Percentiles rank a stretch among this genome's conserved stretches.
Conservation (phyloP, 2,329 filamentous ascomycete genomes). For the Zasmidium angulare region DNA sequence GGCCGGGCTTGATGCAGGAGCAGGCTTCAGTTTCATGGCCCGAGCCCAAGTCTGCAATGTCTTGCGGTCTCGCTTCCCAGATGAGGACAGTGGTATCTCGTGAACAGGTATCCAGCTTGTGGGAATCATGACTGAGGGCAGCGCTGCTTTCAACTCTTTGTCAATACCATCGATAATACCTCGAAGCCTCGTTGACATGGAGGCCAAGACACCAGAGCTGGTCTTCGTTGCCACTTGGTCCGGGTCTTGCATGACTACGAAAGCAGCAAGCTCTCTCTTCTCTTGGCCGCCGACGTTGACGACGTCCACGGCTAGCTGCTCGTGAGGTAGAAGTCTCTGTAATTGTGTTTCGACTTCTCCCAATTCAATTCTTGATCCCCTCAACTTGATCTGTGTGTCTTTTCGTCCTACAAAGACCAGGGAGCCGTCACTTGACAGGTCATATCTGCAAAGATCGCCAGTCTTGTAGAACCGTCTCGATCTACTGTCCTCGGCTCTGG, state of each 20-base stretch:
- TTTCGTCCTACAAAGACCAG: conserved; percentile 50
- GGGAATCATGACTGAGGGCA: conserved; percentile 76
- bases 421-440: neutral
- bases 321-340: too few species aligned
- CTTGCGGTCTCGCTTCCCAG: conserved; percentile 68
- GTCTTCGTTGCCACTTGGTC: too few species aligned
- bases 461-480: neutral
- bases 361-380: conserved; percentile 64
- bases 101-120: conserved; percentile 68
- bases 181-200: too few species aligned
- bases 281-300: neutral
- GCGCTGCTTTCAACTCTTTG: conserved; percentile 46
- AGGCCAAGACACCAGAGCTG: too few species aligned
- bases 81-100: conserved; percentile 64
- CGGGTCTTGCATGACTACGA: too few species aligned
- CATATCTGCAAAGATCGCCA: neutral
- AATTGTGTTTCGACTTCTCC: conserved; percentile 46
- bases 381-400: conserved; percentile 62
- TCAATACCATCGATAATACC: too few species aligned
- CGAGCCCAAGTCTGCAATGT: conserved; percentile 30
- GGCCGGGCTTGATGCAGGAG: too few species aligned
- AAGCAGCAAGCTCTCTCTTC: too few species aligned
- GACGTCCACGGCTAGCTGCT: neutral
- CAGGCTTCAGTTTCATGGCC: too few species aligned
- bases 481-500: too few species aligned